Conservation (phyloP, 1,284 basidiomycete genomes). For the Boletellus dicymbophilus region DNA sequence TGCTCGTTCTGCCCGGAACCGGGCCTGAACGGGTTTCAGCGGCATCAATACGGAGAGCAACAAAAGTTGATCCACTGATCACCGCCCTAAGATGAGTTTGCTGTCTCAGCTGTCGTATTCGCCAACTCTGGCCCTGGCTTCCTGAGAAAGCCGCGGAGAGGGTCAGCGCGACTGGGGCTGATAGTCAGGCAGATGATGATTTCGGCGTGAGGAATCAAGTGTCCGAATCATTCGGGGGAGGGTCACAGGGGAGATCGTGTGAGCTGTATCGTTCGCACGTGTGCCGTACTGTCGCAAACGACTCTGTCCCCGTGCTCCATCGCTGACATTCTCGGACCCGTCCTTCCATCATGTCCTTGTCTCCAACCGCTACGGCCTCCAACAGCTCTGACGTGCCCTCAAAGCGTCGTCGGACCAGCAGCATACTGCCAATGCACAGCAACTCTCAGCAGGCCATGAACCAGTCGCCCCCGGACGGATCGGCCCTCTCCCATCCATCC, state of each 20-base stretch:
- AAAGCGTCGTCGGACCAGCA: conserved; percentile 38
- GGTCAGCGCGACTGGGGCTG: too few relatives aligned
- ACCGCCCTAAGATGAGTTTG: too few relatives aligned
- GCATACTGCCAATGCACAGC: conserved; percentile 16
- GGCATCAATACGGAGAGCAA: conserved; percentile 1
- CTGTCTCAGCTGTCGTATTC: too few relatives aligned
- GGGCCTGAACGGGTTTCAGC: conserved; percentile 7
- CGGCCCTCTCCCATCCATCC: conserved; percentile 12
- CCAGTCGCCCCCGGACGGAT: conserved; percentile 24
- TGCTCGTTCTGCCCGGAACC: neutral
- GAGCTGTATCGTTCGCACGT: conserved; percentile 24
- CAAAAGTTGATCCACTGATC: neutral
- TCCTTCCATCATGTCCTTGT: conserved; percentile 36
- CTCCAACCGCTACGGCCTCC: conserved; percentile 33
- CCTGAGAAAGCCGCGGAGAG: conserved; percentile 28
- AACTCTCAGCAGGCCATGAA: conserved; percentile 23
- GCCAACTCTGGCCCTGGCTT: too few relatives aligned
- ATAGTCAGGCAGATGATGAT: too few relatives aligned
- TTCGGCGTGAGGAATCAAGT: too few relatives aligned
- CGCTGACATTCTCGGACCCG: too few relatives aligned
- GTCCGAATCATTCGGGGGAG: too few relatives aligned
- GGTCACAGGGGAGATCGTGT: conserved; percentile 14
- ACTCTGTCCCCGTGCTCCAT: too few relatives aligned
- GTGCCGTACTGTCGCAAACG: conserved; percentile 11
- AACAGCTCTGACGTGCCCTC: conserved; percentile 34